These are phyloP conservation scores for Babesia bigemina DNA, from an alignment of 169 alveolate genomes.

Conservation along the genomic window DNA sequence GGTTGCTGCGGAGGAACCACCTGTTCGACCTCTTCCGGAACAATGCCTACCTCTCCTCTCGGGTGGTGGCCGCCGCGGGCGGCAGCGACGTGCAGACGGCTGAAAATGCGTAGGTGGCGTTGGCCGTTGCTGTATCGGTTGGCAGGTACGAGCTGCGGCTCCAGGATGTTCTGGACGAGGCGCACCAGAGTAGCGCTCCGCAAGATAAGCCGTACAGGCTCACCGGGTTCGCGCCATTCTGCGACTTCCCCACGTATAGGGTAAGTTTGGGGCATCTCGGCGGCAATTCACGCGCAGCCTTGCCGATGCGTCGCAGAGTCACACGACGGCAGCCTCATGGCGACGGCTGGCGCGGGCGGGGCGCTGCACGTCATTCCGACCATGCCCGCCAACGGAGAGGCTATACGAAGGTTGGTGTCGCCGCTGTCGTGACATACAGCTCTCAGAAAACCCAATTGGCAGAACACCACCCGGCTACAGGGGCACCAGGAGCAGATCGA, in stretches of 20 bases:
- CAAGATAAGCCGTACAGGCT: slow-evolving; percentile 24
- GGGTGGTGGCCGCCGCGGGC: slow-evolving; percentile 36
- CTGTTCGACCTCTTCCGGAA: slow-evolving; percentile 52
- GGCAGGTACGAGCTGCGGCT: slow-evolving; percentile 33
- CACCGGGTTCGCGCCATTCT: slow-evolving; percentile 19
- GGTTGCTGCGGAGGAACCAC: slow-evolving; percentile 61
- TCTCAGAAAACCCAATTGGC: slow-evolving; percentile 57
- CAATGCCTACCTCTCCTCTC: slow-evolving; percentile 61
- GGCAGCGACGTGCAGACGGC: slow-evolving; percentile 17
- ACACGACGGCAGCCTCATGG: slow-evolving; percentile 48
- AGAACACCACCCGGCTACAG: slow-evolving; percentile 31
- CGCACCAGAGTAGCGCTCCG: background rate
- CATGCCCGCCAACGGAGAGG: slow-evolving; percentile 25
- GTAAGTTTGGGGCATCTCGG: background rate
- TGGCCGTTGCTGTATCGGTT: background rate
- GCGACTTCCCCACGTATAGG: slow-evolving; percentile 54
- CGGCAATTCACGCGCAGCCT: slow-evolving; percentile 24
- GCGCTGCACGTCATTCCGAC: slow-evolving; percentile 56
- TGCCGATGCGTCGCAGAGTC: slow-evolving; percentile 65
- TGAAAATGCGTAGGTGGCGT: slow-evolving; percentile 9
- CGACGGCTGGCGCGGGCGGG: slow-evolving; percentile 65
- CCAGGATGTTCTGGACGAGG: slow-evolving; percentile 24
- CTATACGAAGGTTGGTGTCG: slow-evolving; percentile 21
- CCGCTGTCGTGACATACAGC: background rate
- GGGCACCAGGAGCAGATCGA: slow-evolving; percentile 64